phyloP scores from a whole-genome alignment of 768 basidiomycete genomes.

The Mycena sanguinolenta region DNA sequence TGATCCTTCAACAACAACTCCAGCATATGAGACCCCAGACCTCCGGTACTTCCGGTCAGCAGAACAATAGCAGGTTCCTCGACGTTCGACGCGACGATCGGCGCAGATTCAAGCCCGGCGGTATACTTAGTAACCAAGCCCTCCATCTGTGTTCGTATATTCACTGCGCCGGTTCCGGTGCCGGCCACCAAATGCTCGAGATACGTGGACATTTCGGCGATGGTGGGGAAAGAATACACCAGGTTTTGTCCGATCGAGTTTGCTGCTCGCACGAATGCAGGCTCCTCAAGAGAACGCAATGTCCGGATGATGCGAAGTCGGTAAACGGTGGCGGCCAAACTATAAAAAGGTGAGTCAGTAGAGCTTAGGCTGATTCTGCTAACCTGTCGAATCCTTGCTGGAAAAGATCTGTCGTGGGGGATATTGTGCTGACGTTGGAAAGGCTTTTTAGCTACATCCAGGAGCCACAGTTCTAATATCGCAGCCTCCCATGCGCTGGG shows the following conservation, averaged over 20 bases:
- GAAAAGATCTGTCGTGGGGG: slow-evolving; percentile 8
- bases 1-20: too few species aligned
- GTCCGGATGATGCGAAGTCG: slow-evolving; percentile 17
- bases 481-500: slow-evolving; percentile 42
- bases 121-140: too few species aligned
- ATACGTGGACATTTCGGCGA: too few species aligned
- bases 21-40: too few species aligned
- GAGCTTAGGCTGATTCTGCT: neutral
- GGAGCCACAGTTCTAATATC: slow-evolving; percentile 44
- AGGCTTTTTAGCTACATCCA: slow-evolving; percentile 38
- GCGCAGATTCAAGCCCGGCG: too few species aligned
- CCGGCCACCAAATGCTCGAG: too few species aligned
- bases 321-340: slow-evolving; percentile 46
- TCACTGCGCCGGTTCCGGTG: too few species aligned
- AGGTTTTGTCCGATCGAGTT: neutral
- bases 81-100: too few species aligned
- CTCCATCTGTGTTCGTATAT: too few species aligned
- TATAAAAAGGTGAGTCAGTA: neutral
- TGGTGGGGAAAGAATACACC: neutral
- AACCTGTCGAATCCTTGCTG: slow-evolving; percentile 40
- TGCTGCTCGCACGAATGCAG: neutral
- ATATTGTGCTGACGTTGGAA: slow-evolving; percentile 12
- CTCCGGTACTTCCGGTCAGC: too few species aligned
- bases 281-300: neutral
- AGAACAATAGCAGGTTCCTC: too few species aligned